Conservation (phyloP, 306 rosid species). For the Inga laurina region DNA sequence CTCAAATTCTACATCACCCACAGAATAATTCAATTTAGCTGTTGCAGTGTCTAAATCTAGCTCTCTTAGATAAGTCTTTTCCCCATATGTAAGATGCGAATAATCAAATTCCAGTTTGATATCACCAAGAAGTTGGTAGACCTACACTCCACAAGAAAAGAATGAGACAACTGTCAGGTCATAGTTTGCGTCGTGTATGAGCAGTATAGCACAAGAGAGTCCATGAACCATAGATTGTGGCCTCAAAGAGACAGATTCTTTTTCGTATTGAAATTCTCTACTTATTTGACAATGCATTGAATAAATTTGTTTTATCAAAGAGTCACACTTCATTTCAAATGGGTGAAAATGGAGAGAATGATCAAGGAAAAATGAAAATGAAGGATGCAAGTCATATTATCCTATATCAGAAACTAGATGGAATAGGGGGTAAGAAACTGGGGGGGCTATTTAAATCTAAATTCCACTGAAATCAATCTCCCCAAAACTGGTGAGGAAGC, state of each 20-base stretch:
- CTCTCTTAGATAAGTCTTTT: conserved; percentile 60
- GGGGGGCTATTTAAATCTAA: background rate
- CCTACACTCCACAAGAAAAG: conserved; percentile 41
- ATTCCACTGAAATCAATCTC: background rate
- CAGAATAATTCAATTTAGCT: conserved; percentile 56
- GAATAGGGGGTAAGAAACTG: background rate
- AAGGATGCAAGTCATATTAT: background rate
- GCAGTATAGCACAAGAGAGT: background rate
- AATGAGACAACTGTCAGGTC: background rate
- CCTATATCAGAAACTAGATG: background rate
- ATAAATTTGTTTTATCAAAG: background rate
- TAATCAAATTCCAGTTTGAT: conserved; percentile 65
- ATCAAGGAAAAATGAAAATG: background rate
- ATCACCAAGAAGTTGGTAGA: conserved; percentile 70
- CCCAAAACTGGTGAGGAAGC: background rate
- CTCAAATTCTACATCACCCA: conserved; percentile 59
- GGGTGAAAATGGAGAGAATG: background rate
- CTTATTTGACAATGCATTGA: background rate
- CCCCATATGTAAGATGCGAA: conserved; percentile 47
- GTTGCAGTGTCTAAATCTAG: conserved; percentile 69
- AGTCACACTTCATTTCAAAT: background rate
- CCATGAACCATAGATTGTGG: background rate
- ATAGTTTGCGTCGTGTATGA: background rate
- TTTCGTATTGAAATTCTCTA: background rate
- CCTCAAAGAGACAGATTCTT: background rate